phyloP scores from a whole-genome alignment of 805 yeast genomes.

The Lachancea fermentati region DNA sequence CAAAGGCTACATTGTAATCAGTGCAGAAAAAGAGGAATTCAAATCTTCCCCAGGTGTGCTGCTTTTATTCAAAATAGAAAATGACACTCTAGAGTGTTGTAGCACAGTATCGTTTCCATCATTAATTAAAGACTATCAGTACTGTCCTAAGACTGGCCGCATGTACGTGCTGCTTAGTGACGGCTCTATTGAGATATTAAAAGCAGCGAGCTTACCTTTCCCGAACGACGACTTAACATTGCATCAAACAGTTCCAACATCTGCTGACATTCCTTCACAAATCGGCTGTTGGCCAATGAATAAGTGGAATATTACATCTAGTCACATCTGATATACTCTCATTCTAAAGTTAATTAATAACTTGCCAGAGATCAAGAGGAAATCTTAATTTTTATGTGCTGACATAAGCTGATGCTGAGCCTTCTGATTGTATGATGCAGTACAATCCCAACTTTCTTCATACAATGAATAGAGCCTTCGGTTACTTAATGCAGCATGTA shows the following conservation, averaged over 20 bases:
- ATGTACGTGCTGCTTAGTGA: constrained; percentile 4
- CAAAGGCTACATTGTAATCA: constrained; percentile 1
- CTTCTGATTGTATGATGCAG: too few species aligned
- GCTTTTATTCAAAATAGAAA: background rate
- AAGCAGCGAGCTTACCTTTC: background rate
- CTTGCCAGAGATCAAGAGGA: too few species aligned
- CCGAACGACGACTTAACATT: background rate
- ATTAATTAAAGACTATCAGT: constrained; percentile 3
- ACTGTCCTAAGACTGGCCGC: constrained; percentile 1
- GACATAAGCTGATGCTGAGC: too few species aligned
- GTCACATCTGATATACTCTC: too few species aligned
- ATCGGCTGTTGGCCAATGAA: background rate
- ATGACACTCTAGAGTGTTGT: background rate
- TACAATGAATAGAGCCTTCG: too few species aligned
- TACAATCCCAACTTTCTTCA: too few species aligned
- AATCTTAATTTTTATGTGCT: too few species aligned
- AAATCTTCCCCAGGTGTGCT: background rate
- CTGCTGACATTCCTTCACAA: background rate
- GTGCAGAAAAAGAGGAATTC: background rate
- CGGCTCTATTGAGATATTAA: background rate
- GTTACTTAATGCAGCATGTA: too few species aligned
- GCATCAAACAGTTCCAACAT: background rate
- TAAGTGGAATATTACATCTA: too few species aligned
- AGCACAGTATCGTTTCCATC: constrained; percentile 3
- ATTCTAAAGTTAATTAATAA: too few species aligned